Evolutionary conservation across 306 rosid genomes (phyloP).

Genomic region (Trifolium repens): DNA sequence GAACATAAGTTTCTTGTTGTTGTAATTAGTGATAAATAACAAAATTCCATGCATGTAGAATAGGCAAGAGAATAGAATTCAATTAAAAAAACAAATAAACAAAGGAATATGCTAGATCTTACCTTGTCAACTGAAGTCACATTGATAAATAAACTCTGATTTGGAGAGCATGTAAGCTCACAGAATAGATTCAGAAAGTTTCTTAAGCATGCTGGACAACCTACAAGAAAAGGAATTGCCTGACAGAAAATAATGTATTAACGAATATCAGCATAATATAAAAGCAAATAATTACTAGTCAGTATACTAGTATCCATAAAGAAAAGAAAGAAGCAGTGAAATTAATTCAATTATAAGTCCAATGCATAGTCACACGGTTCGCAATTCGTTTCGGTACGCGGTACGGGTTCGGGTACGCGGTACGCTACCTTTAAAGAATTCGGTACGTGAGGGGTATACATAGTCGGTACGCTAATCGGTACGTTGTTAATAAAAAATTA

Average conservation of each 20-base stretch:
- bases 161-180: constrained; percentile 96
- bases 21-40: constrained; percentile 21
- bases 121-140: constrained; percentile 84
- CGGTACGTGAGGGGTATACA: too few relatives aligned
- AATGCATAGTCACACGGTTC: too few relatives aligned
- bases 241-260: constrained; percentile 54
- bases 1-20: constrained; percentile 31
- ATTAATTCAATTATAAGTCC: constrained; percentile 28
- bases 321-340: background rate
- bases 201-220: constrained; percentile 99
- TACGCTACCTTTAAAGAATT: too few relatives aligned
- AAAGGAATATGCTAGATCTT: constrained; percentile 34
- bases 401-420: too few relatives aligned
- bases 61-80: constrained; percentile 28
- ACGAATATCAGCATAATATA: constrained; percentile 13
- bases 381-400: too few relatives aligned
- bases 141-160: constrained; percentile 95
- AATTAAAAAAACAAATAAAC: constrained; percentile 11
- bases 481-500: too few relatives aligned
- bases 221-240: constrained; percentile 98
- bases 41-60: constrained; percentile 16
- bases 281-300: background rate
- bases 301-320: too few relatives aligned
- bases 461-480: too few relatives aligned
- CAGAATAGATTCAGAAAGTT: constrained; percentile 95